Conservation (phyloP, 2,329 filamentous ascomycete genomes). For the Scedosporium minutisporum region DNA sequence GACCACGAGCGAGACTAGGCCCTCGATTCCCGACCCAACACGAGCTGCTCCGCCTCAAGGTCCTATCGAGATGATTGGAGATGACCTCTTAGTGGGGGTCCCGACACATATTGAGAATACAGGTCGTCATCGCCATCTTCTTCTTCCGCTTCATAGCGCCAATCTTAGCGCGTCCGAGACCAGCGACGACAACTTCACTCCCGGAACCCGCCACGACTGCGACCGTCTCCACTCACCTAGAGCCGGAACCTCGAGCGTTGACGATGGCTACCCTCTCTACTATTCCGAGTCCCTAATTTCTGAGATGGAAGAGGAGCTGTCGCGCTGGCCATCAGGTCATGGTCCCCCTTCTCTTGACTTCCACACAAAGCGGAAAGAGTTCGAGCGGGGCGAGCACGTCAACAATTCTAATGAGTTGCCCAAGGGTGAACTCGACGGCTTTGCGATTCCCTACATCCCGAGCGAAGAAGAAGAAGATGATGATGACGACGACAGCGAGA, state of each 20-base stretch:
- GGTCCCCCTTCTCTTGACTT: slow-evolving; percentile 4
- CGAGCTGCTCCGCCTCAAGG: background rate
- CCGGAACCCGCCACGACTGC: background rate
- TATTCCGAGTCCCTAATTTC: background rate
- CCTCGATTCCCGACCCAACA: background rate
- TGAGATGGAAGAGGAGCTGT: slow-evolving; percentile 8
- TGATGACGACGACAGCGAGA: slow-evolving; percentile 55
- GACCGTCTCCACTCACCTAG: background rate
- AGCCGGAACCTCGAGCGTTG: background rate
- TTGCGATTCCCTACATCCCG: slow-evolving; percentile 35
- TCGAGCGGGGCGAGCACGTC: slow-evolving; percentile 13
- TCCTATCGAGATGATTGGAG: background rate
- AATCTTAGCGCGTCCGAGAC: background rate
- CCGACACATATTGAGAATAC: background rate
- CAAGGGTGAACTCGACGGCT: slow-evolving; percentile 19
- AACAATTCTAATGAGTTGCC: slow-evolving; percentile 9
- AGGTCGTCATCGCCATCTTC: slow-evolving; percentile 5
- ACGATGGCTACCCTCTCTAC: background rate
- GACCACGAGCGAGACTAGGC: background rate
- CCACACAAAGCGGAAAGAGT: slow-evolving; percentile 6
- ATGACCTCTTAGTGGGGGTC: background rate
- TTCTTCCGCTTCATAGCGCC: background rate
- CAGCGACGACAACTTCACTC: background rate
- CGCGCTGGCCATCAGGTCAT: background rate
- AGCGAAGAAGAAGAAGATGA: slow-evolving; percentile 21